phyloP scores from a whole-genome alignment of 129 eudicot genomes.

The Helianthus tuberosus region DNA sequence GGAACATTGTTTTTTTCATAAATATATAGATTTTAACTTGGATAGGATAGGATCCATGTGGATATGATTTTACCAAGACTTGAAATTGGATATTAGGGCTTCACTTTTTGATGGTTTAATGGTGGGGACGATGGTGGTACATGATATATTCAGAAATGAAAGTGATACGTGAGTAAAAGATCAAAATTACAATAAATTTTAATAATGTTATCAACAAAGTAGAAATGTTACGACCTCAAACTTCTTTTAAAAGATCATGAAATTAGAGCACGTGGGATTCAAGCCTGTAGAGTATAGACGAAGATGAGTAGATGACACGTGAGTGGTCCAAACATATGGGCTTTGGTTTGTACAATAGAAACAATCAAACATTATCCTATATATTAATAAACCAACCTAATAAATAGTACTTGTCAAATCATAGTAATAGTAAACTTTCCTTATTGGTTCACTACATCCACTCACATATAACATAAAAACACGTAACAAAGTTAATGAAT shows the following conservation, averaged over 20 bases:
- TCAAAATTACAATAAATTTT: too few species aligned
- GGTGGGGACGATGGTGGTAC: not conserved
- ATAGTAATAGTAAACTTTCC: too few species aligned
- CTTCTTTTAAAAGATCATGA: not conserved
- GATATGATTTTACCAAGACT: not conserved
- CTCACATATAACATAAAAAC: too few species aligned
- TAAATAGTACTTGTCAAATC: too few species aligned
- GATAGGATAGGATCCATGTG: not conserved
- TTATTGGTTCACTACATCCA: too few species aligned
- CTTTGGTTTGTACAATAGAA: too few species aligned
- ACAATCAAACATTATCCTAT: too few species aligned
- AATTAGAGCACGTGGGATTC: not conserved
- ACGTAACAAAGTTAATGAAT: too few species aligned
- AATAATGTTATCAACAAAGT: too few species aligned
- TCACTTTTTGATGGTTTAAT: not conserved
- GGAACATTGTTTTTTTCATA: constrained; percentile 8
- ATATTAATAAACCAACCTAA: too few species aligned
- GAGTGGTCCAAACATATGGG: not conserved
- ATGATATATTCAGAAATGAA: not conserved
- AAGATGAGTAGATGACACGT: not conserved
- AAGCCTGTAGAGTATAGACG: not conserved
- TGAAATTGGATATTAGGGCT: not conserved
- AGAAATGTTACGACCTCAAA: too few species aligned
- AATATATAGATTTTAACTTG: too few species aligned
- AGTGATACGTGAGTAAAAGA: not conserved